Conservation (phyloP, 2,329 filamentous ascomycete species). For the Stagonosporopsis rhizophila region DNA sequence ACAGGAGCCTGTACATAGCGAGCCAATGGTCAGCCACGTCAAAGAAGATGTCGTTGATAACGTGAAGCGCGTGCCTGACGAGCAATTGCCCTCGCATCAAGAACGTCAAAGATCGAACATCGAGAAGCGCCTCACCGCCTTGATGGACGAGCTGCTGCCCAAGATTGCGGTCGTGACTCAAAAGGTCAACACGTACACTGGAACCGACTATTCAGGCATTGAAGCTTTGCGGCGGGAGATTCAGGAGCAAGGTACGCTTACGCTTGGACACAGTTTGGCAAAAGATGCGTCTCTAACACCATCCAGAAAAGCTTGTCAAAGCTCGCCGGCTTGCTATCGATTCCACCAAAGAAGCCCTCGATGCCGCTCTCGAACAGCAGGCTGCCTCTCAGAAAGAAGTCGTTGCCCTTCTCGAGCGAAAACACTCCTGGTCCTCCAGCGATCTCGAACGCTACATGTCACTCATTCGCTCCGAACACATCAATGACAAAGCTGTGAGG, state of each 20-base stretch:
- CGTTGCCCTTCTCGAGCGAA: slow-evolving; percentile 89
- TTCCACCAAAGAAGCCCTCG: slow-evolving; percentile 76
- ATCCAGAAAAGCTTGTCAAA: slow-evolving; percentile 65
- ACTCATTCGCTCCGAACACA: slow-evolving; percentile 89
- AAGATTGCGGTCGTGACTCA: slow-evolving; percentile 86
- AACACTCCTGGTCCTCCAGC: slow-evolving; percentile 85
- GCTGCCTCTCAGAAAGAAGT: slow-evolving; percentile 94
- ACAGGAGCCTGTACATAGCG: slow-evolving; percentile 13
- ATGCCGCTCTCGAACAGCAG: slow-evolving; percentile 81
- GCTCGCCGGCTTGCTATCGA: slow-evolving; percentile 68
- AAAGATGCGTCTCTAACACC: slow-evolving; percentile 15
- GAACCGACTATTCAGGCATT: slow-evolving; percentile 84
- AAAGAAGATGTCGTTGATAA: slow-evolving; percentile 32
- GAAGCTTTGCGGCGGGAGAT: slow-evolving; percentile 85
- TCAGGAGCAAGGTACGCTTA: slow-evolving; percentile 63
- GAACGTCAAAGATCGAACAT: slow-evolving; percentile 63
- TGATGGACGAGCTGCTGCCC: slow-evolving; percentile 90
- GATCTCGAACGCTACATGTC: slow-evolving; percentile 95
- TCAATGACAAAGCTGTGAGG: slow-evolving; percentile 84
- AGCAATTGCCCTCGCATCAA: slow-evolving; percentile 60
- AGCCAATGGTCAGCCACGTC: slow-evolving; percentile 8
- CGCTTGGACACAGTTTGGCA: not conserved
- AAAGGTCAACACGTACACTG: slow-evolving; percentile 91
- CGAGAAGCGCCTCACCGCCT: slow-evolving; percentile 67
- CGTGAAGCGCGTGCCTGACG: slow-evolving; percentile 45